phyloP scores from a whole-genome alignment of 2,329 filamentous ascomycete genomes.

The Fusarium verticillioides region DNA sequence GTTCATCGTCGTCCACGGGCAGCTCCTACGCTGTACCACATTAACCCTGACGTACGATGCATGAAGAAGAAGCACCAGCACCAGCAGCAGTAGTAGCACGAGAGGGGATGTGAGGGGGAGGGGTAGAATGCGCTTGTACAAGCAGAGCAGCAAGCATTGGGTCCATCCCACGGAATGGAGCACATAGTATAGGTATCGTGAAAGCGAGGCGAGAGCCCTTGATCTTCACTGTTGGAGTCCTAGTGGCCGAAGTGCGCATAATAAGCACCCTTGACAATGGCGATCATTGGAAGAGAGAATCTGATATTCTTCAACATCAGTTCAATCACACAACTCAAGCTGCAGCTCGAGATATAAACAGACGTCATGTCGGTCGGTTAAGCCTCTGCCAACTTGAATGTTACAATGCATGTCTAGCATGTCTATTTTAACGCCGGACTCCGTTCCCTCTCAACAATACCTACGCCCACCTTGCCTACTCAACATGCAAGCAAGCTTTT shows the following conservation, averaged over 20 bases:
- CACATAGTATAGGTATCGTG: conserved; percentile 19
- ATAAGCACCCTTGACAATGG: neutral
- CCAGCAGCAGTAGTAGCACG: conserved; percentile 8
- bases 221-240: conserved; percentile 15
- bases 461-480: neutral
- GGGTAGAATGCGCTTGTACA: conserved; percentile 33
- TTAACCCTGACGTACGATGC: conserved; percentile 37
- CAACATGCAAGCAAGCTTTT: neutral
- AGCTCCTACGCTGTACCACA: conserved; percentile 26
- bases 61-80: conserved; percentile 9
- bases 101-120: conserved; percentile 26
- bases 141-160: conserved; percentile 8
- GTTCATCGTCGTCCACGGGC: conserved; percentile 41
- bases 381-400: conserved; percentile 15
- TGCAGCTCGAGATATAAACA: neutral
- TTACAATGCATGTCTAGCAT: conserved; percentile 8
- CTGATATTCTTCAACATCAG: neutral
- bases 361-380: conserved; percentile 17
- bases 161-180: conserved; percentile 15
- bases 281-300: conserved; percentile 7
- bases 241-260: conserved; percentile 13
- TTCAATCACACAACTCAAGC: neutral
- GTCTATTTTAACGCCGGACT: conserved; percentile 13
- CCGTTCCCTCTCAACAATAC: conserved; percentile 30
- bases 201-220: conserved; percentile 27